These are phyloP conservation scores for Sphaerulina musiva DNA, from an alignment of 2,329 filamentous ascomycete genomes.

Conservation along the genomic window DNA sequence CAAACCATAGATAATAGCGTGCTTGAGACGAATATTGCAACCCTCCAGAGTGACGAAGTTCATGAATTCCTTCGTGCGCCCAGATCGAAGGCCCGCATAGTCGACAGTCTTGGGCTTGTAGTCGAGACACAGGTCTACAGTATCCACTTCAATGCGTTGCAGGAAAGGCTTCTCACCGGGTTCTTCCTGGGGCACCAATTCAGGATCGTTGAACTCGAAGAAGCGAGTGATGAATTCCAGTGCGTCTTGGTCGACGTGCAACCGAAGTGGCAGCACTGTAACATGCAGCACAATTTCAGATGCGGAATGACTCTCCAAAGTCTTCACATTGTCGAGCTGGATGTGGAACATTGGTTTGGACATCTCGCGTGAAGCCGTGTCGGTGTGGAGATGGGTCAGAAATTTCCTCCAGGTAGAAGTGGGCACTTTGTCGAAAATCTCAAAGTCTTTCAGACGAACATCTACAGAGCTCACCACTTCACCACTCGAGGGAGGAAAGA, in stretches of 20 bases:
- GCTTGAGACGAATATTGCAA: slow-evolving; percentile 75
- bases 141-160: slow-evolving; percentile 79
- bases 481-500: slow-evolving; percentile 67
- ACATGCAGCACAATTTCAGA: slow-evolving; percentile 71
- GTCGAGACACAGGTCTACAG: slow-evolving; percentile 77
- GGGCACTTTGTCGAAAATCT: slow-evolving; percentile 88
- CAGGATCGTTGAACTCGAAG: slow-evolving; percentile 87
- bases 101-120: slow-evolving; percentile 99
- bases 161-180: slow-evolving; percentile 61
- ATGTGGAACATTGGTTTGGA: slow-evolving; percentile 84
- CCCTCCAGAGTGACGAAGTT: slow-evolving; percentile 93
- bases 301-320: slow-evolving; percentile 73
- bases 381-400: slow-evolving; percentile 83
- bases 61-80: slow-evolving; percentile 96
- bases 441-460: slow-evolving; percentile 71
- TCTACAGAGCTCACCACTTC: slow-evolving; percentile 87
- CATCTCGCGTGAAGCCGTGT: slow-evolving; percentile 70
- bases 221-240: slow-evolving; percentile 95
- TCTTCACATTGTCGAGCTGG: slow-evolving; percentile 80
- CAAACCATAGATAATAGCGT: slow-evolving; percentile 87
- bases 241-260: slow-evolving; percentile 96
- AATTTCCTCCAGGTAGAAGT: slow-evolving; percentile 99
- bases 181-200: slow-evolving; percentile 50
- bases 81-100: slow-evolving; percentile 84
- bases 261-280: slow-evolving; percentile 71